Conservation (phyloP, 163 green algal genomes). For the Scenedesmus sp. region DNA sequence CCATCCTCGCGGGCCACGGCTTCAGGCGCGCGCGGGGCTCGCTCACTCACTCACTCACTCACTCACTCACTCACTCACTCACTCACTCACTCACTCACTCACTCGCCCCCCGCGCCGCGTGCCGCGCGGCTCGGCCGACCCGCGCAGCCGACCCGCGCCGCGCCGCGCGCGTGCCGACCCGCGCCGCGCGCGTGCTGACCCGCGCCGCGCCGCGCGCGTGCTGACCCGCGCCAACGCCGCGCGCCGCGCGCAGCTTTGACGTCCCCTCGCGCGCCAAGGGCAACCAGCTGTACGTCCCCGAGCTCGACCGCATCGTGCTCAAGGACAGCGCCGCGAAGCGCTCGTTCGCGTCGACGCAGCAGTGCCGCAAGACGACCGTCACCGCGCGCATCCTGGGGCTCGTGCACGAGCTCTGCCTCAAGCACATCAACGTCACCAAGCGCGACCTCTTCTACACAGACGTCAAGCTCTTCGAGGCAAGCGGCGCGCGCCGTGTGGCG, state of each 20-base stretch:
- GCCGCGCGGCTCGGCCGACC: too few species aligned
- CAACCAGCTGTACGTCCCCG: constrained; percentile 94
- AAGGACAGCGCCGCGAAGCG: constrained; percentile 80
- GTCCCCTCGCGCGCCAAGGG: constrained; percentile 84
- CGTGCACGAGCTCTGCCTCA: constrained; percentile 93
- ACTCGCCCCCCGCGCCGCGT: too few species aligned
- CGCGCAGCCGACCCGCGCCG: too few species aligned
- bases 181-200: too few species aligned
- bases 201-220: too few species aligned
- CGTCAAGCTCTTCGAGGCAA: constrained; percentile 94
- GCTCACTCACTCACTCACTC: too few species aligned
- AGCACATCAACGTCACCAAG: constrained; percentile 98
- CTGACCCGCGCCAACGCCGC: too few species aligned
- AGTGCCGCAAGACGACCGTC: constrained; percentile 85
- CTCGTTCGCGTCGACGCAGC: constrained; percentile 82
- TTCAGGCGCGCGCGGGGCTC: too few species aligned
- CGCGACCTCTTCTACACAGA: constrained; percentile 99
- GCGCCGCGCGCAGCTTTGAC: constrained; percentile 70
- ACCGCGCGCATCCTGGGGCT: constrained; percentile 88
- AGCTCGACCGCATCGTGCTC: constrained; percentile 97
- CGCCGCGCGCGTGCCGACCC: too few species aligned
- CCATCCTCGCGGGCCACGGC: constrained; percentile 29
- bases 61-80: too few species aligned
- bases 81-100: too few species aligned
- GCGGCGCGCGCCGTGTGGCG: too few species aligned